These are phyloP conservation scores for Dalbergia cultrata DNA, from an alignment of 306 rosid species.

Conservation along the genomic window DNA sequence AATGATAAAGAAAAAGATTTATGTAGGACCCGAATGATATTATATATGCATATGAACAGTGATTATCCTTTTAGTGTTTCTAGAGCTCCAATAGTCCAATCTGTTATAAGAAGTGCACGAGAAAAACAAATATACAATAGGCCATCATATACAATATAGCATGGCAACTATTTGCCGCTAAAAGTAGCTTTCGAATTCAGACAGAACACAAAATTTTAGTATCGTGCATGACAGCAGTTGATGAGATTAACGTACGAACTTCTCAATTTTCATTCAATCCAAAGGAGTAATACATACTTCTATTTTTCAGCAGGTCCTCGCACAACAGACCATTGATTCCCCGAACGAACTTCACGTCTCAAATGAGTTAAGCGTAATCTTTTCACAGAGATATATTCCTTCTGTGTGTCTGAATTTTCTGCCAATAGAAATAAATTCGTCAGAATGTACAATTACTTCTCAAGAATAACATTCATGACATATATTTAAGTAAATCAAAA, in stretches of 20 bases:
- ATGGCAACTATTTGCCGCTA: too few relatives aligned
- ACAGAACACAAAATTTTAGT: too few relatives aligned
- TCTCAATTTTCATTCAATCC: background rate
- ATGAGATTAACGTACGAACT: constrained; percentile 8
- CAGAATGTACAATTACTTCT: constrained; percentile 30
- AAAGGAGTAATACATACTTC: constrained; percentile 43
- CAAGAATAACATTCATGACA: constrained; percentile 3
- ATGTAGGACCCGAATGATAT: too few relatives aligned
- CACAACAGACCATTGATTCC: constrained; percentile 33
- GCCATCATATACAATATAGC: too few relatives aligned
- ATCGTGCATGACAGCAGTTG: too few relatives aligned
- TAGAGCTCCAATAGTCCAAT: too few relatives aligned
- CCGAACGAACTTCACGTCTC: constrained; percentile 45
- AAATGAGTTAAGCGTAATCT: constrained; percentile 49
- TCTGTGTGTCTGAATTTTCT: constrained; percentile 30
- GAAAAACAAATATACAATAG: too few relatives aligned
- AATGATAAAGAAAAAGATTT: too few relatives aligned
- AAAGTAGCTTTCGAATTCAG: too few relatives aligned
- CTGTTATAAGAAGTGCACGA: too few relatives aligned
- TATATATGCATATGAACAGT: too few relatives aligned
- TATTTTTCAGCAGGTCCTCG: constrained; percentile 34
- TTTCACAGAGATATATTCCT: constrained; percentile 25
- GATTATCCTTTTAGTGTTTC: too few relatives aligned
- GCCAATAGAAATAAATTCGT: constrained; percentile 35
- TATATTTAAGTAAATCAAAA: background rate